Conservation (phyloP, 306 rosid species). For the Lathyrus aphaca region DNA sequence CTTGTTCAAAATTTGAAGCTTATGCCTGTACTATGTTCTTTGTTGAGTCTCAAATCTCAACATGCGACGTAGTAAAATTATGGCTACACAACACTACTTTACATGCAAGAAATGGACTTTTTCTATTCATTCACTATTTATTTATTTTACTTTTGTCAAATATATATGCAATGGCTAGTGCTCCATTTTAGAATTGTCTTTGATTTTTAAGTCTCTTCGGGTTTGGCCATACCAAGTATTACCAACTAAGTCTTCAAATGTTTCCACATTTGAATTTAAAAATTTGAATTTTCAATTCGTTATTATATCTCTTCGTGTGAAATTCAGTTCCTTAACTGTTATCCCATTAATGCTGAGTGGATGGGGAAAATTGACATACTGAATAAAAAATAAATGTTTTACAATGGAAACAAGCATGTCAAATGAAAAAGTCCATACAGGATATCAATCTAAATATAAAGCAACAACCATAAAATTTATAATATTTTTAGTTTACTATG, state of each 20-base stretch:
- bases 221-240: background rate
- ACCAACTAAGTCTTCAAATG: background rate
- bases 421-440: background rate
- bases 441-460: background rate
- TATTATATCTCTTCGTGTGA: no score
- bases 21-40: background rate
- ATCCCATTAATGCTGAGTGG: no score
- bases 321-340: no score
- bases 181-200: background rate
- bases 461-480: background rate
- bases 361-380: background rate
- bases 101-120: background rate
- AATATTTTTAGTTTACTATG: no score
- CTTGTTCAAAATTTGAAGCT: constrained; percentile 39
- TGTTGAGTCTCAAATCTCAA: background rate
- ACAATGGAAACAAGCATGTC: background rate
- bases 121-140: background rate
- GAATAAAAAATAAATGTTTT: background rate
- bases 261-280: background rate
- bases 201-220: constrained; percentile 14
- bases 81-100: background rate
- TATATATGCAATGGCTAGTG: background rate
- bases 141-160: constrained; percentile 24
- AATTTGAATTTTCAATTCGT: constrained; percentile 6
- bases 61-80: constrained; percentile 38